Percentiles rank a stretch among this genome's conserved stretches.
Conservation (phyloP, 306 rosid species). For the barrel medic (Medicago truncatula) region MtrunA17r5.0-ANR NC_053045.1:37137501-37138000, state of each 20-base stretch:
- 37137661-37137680: conserved; percentile 43
- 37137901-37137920: conserved; percentile 89
- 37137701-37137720: conserved; percentile 76
- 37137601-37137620: conserved; percentile 40
- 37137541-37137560: conserved; percentile 63
- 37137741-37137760: conserved; percentile 60
- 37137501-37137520: conserved; percentile 49
- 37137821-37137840: conserved; percentile 69
- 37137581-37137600: conserved; percentile 47
- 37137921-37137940: conserved; percentile 66
- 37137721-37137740: conserved; percentile 73
- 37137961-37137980: conserved; percentile 55
- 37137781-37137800: conserved; percentile 70
- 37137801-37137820: conserved; percentile 74
- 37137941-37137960: conserved; percentile 72
- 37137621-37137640: conserved; percentile 52
- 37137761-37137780: conserved; percentile 62
- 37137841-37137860: conserved; percentile 72
- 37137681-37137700: conserved; percentile 62
- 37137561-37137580: conserved; percentile 54
- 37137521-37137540: conserved; percentile 58
- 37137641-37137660: conserved; percentile 41
- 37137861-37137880: conserved; percentile 53
- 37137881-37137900: conserved; percentile 84
- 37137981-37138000: conserved; percentile 53